Evolutionary conservation across 495 filamentous ascomycete species (phyloP).

Genomic region (Tricharina praecox): DNA sequence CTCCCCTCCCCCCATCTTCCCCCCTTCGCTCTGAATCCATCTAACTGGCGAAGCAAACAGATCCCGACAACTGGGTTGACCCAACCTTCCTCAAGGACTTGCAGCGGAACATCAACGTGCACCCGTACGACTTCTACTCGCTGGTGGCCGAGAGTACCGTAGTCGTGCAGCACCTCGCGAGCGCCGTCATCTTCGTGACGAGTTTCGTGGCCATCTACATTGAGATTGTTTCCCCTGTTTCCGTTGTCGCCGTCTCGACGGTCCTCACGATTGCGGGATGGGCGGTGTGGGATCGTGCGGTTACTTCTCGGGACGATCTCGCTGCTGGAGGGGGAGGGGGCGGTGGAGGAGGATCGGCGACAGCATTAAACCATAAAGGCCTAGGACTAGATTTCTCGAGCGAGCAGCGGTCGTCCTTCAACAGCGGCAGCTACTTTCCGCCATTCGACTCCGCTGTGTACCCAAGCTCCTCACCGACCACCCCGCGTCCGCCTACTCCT

Average conservation of each 20-base stretch:
- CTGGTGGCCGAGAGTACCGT: conserved; percentile 88
- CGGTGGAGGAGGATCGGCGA: too few relatives aligned
- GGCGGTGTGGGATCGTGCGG: conserved; percentile 84
- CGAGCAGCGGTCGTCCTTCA: not conserved
- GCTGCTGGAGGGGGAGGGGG: too few relatives aligned
- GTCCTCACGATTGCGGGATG: conserved; percentile 73
- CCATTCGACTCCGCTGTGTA: conserved; percentile 14
- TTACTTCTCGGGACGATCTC: too few relatives aligned
- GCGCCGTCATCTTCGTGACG: conserved; percentile 82
- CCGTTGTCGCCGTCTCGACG: conserved; percentile 70
- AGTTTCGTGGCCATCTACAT: conserved; percentile 84
- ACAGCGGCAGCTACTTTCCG: conserved; percentile 20
- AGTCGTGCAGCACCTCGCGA: conserved; percentile 90
- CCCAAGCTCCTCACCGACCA: conserved; percentile 60
- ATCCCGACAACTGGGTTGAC: conserved; percentile 97
- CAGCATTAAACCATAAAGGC: too few relatives aligned
- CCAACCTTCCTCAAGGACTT: conserved; percentile 92
- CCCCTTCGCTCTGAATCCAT: too few relatives aligned
- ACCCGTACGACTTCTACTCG: conserved; percentile 96
- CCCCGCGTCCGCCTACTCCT: conserved; percentile 85
- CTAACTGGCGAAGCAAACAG: too few relatives aligned
- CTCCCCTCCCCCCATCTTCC: too few relatives aligned
- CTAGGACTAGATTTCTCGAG: not conserved
- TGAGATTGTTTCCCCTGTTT: conserved; percentile 65
- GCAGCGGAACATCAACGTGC: conserved; percentile 83